Base-by-base conservation (phyloP, 306 rosid species). In the Glycine soja region DNA sequence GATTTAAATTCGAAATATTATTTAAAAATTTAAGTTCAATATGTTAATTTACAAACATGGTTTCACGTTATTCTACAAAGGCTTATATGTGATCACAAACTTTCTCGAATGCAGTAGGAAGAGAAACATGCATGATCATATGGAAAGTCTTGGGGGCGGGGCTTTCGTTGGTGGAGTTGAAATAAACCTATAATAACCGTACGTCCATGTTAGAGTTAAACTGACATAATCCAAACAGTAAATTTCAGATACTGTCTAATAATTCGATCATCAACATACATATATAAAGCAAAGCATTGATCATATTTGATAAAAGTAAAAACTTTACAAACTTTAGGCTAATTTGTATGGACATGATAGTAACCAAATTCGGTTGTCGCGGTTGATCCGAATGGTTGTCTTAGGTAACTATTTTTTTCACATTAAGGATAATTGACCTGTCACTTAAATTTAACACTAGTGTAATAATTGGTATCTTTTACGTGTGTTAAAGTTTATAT, bases 271-370 rank as follows among this genome's bases (percentile, higher is more conserved):
- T 79, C 42, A 79, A 79, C 70, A 30, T 46, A 3, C 70, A 79
- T 46, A 3, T 62, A 79, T 10, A 57, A 70, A 43, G 50, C 9
- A 76, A 76, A 70, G 74, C 19, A 51, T 61, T 70, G 36, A 19
- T 48, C 12, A 11, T 19, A 4, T 53, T 53, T 15, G 2, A 43
- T 14, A 82, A 72, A 74, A 61, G 82, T 50, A 12, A 61, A 18
- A 61, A 52, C 57, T 69, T 80, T 73, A 5, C 38, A 4, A 19
- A 72, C 84, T 68, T 80, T 62, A 73, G 46, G 78, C 79, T 72
- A 74, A 43, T 80, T 80, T 72, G 79, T 72, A 63, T 24, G 62
- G 74, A 72, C 79, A 36, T 46, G 80, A 70, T 16, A 14, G 5
- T 34, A 15, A 34, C 11, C 72, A 38, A 46, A 56, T 56, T 64